phyloP scores from a whole-genome alignment of 176 grass and related monocot species.

The Aegilops sharonensis region DNA sequence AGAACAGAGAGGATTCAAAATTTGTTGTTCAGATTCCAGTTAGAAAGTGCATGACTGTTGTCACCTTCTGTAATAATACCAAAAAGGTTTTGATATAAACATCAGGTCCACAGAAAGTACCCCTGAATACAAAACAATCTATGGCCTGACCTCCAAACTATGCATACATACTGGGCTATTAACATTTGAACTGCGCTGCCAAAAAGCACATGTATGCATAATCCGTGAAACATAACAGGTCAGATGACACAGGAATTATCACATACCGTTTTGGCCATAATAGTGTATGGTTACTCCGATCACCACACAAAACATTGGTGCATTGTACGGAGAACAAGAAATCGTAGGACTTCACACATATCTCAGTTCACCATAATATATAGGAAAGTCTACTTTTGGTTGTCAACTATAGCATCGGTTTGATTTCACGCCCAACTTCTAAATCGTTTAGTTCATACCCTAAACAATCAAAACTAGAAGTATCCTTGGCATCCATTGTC shows the following conservation, averaged over 20 bases:
- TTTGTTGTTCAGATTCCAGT: neutral
- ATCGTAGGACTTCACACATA: neutral
- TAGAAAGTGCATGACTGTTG: constrained; percentile 15
- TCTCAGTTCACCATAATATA: neutral
- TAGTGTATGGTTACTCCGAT: neutral
- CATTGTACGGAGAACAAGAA: neutral
- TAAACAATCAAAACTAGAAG: neutral
- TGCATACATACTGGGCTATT: neutral
- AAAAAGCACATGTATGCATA: neutral
- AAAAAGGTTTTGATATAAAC: neutral
- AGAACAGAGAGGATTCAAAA: neutral
- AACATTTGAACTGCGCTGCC: neutral
- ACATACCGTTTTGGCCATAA: neutral
- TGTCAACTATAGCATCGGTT: neutral
- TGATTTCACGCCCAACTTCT: neutral
- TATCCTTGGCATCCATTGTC: neutral
- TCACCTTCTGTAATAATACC: neutral
- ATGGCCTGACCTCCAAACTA: neutral
- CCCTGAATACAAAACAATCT: neutral
- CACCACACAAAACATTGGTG: neutral
- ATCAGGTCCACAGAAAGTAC: neutral
- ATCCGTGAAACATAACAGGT: neutral
- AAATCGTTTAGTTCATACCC: neutral
- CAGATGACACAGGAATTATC: neutral
- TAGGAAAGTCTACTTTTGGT: neutral